Percentiles rank a stretch among this genome's conserved stretches.
phyloP scores from a whole-genome alignment of 2,329 filamentous ascomycete species.

The Microascus cirrosus region DNA sequence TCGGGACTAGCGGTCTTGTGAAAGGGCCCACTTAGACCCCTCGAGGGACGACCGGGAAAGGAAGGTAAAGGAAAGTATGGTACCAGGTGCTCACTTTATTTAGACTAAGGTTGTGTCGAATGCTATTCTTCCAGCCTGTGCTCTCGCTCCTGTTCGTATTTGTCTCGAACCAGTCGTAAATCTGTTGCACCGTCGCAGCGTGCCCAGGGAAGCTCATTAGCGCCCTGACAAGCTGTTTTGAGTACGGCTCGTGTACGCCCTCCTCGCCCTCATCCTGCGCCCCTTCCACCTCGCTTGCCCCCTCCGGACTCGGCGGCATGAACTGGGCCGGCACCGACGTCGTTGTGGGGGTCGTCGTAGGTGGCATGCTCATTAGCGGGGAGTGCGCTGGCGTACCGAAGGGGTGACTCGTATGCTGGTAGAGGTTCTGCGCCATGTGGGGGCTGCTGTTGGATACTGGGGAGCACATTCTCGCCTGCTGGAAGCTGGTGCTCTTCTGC shows the following conservation, averaged over 20 bases:
- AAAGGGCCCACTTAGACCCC: too few relatives aligned
- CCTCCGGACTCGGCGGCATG: not conserved
- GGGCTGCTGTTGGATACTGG: not conserved
- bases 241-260: constrained; percentile 47
- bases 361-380: not conserved
- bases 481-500: not conserved
- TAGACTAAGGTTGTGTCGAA: constrained; percentile 93
- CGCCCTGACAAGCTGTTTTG: constrained; percentile 67
- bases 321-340: not conserved
- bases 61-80: not conserved
- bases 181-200: constrained; percentile 70
- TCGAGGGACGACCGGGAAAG: not conserved
- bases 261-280: not conserved
- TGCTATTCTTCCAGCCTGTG: constrained; percentile 96
- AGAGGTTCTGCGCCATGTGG: not conserved
- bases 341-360: not conserved
- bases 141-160: constrained; percentile 79
- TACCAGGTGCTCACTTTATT: constrained; percentile 57
- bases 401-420: not conserved
- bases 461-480: not conserved
- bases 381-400: not conserved
- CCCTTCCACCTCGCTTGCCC: not conserved
- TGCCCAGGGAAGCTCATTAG: constrained; percentile 55
- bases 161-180: constrained; percentile 81
- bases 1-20: too few relatives aligned